Conservation (phyloP, 371 early-diverging fungal genomes). For the Rhizopus stolonifer region DNA sequence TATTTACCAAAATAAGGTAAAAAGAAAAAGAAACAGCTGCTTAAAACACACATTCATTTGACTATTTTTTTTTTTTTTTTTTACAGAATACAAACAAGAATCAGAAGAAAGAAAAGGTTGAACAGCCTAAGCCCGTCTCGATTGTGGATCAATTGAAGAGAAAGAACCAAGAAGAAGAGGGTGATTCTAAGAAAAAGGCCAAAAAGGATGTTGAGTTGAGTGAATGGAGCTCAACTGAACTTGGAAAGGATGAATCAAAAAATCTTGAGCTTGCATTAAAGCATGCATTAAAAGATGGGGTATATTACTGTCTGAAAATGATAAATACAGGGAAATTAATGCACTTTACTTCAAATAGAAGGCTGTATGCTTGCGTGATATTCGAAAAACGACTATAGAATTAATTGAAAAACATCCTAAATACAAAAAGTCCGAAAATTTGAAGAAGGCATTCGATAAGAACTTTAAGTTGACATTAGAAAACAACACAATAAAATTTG, state of each 20-base stretch:
- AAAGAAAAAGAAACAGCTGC: too few relatives aligned
- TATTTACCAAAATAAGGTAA: slow-evolving; percentile 60
- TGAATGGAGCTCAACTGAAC: slow-evolving; percentile 29
- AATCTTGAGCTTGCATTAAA: slow-evolving; percentile 32
- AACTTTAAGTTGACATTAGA: slow-evolving; percentile 17
- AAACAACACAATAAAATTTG: slow-evolving; percentile 19
- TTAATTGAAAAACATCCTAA: slow-evolving; percentile 34
- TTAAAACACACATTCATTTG: too few relatives aligned
- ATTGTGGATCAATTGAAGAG: slow-evolving; percentile 60
- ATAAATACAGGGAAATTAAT: background rate
- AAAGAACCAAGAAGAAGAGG: slow-evolving; percentile 29
- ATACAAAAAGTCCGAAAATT: slow-evolving; percentile 20
- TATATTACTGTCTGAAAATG: slow-evolving; percentile 10
- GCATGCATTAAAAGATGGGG: slow-evolving; percentile 27
- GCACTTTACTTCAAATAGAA: slow-evolving; percentile 14
- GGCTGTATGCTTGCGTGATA: slow-evolving; percentile 29
- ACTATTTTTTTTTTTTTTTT: slow-evolving; percentile 6
- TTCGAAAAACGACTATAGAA: slow-evolving; percentile 37
- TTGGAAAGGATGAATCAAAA: slow-evolving; percentile 25
- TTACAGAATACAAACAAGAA: slow-evolving; percentile 28
- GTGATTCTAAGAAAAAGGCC: slow-evolving; percentile 25
- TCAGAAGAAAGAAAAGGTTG: slow-evolving; percentile 16
- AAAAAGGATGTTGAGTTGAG: slow-evolving; percentile 15
- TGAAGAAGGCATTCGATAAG: slow-evolving; percentile 31
- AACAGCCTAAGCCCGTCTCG: slow-evolving; percentile 42